Evolutionary conservation across 257 asterid genomes (phyloP).

Genomic region (Fraxinus pennsylvanica): DNA sequence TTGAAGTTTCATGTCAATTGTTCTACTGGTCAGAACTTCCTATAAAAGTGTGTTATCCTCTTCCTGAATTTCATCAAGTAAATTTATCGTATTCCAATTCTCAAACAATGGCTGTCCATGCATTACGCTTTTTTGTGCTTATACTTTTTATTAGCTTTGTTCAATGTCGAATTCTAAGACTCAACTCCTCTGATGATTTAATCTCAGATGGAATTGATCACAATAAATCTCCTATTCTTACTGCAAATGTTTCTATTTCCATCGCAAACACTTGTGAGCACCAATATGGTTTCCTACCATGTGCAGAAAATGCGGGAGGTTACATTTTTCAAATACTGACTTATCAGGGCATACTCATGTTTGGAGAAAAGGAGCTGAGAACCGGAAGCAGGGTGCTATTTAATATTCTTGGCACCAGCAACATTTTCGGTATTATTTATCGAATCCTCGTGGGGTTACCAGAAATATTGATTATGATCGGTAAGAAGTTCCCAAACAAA

Average conservation of each 20-base stretch:
- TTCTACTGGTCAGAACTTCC: neutral
- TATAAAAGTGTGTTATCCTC: neutral
- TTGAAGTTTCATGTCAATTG: neutral
- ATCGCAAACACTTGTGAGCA: conserved; percentile 37
- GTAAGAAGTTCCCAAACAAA: conserved; percentile 22
- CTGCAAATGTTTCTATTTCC: neutral
- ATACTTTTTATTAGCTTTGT: neutral
- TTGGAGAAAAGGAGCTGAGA: conserved; percentile 45
- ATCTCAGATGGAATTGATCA: conserved; percentile 6
- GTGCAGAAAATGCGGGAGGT: conserved; percentile 51
- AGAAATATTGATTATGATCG: conserved; percentile 48
- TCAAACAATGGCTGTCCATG: conserved; percentile 8
- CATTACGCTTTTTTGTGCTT: neutral
- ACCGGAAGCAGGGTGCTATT: conserved; percentile 52
- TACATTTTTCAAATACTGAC: conserved; percentile 45
- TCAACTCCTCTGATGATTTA: neutral
- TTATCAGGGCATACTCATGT: conserved; percentile 47
- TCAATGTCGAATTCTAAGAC: conserved; percentile 8
- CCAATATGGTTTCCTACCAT: conserved; percentile 62
- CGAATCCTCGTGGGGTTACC: conserved; percentile 59
- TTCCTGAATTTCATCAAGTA: neutral
- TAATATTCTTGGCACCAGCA: conserved; percentile 40
- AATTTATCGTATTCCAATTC: neutral
- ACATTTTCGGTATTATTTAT: conserved; percentile 51
- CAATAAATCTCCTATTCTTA: neutral